Percentiles rank a stretch among this genome's conserved stretches.
phyloP scores from a whole-genome alignment of 345 rosid species.

The Boechera retrofracta region DNA sequence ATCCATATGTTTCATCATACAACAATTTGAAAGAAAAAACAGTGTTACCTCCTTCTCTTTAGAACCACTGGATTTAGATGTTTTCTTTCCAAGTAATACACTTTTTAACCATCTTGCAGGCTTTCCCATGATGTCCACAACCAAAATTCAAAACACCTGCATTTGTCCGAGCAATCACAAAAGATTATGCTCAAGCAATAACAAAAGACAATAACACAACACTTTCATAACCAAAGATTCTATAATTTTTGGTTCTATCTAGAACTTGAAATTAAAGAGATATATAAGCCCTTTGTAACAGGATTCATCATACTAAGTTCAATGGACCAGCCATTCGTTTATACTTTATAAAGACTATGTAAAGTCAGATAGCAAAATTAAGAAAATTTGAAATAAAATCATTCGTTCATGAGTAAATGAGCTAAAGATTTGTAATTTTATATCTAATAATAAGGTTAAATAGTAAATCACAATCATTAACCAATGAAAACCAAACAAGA shows the following conservation, averaged over 20 bases:
- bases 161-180: conserved; percentile 18
- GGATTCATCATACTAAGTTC: conserved; percentile 9
- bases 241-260: background rate
- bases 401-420: conserved; percentile 12
- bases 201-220: conserved; percentile 6
- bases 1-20: background rate
- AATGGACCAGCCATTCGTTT: conserved; percentile 13
- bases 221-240: background rate
- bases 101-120: conserved; percentile 86
- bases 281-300: background rate
- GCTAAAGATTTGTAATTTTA: background rate
- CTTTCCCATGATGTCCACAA: conserved; percentile 64
- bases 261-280: background rate
- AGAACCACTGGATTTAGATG: conserved; percentile 63
- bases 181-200: conserved; percentile 1
- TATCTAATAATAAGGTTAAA: background rate
- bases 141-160: conserved; percentile 33
- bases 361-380: conserved; percentile 5
- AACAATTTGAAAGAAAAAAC: background rate
- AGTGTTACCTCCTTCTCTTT: conserved; percentile 72
- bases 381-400: background rate
- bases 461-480: conserved; percentile 20
- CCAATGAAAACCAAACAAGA: conserved; percentile 12
- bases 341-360: background rate
- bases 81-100: conserved; percentile 80